Percentiles rank a stretch among this genome's conserved stretches.
Evolutionary conservation across 192 early-diverging fungal genomes (phyloP).

Genomic region (Coemansia sp.): DNA sequence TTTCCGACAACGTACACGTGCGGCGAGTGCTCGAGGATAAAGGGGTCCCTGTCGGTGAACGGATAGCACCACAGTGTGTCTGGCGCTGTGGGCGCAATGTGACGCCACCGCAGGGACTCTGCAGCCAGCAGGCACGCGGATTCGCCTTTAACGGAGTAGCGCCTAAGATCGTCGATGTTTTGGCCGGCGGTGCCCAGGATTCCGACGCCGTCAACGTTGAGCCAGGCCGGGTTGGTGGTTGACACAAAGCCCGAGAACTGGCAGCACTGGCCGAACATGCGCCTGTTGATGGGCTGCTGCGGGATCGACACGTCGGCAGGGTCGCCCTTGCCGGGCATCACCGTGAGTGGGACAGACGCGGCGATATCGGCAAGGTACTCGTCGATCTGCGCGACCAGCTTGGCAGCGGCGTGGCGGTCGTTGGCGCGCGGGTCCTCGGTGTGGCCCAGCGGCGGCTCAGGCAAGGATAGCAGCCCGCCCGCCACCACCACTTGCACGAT

Average conservation of each 20-base stretch:
- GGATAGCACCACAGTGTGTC: slow-evolving; percentile 97
- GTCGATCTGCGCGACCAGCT: slow-evolving; percentile 65
- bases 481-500: slow-evolving; percentile 78
- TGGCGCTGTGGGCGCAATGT: slow-evolving; percentile 90
- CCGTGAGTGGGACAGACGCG: slow-evolving; percentile 63
- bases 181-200: slow-evolving; percentile 86
- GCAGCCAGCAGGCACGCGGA: slow-evolving; percentile 72
- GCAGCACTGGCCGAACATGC: slow-evolving; percentile 67
- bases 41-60: slow-evolving; percentile 84
- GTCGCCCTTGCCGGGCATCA: slow-evolving; percentile 84
- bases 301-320: slow-evolving; percentile 80
- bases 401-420: slow-evolving; percentile 42
- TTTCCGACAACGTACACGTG: slow-evolving; percentile 92
- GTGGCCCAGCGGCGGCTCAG: slow-evolving; percentile 47
- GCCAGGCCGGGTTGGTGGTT: slow-evolving; percentile 82
- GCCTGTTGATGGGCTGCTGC: slow-evolving; percentile 80
- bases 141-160: slow-evolving; percentile 60
- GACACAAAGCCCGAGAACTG: slow-evolving; percentile 65
- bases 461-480: slow-evolving; percentile 67
- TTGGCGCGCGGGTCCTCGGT: slow-evolving; percentile 55
- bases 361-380: slow-evolving; percentile 65
- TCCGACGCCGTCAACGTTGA: slow-evolving; percentile 66
- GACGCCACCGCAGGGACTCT: slow-evolving; percentile 76
- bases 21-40: slow-evolving; percentile 73
- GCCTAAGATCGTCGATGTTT: slow-evolving; percentile 82